Evolutionary conservation across 2,329 filamentous ascomycete species (phyloP).

Genomic region (Hawksworthiomyces lignivorus): DNA sequence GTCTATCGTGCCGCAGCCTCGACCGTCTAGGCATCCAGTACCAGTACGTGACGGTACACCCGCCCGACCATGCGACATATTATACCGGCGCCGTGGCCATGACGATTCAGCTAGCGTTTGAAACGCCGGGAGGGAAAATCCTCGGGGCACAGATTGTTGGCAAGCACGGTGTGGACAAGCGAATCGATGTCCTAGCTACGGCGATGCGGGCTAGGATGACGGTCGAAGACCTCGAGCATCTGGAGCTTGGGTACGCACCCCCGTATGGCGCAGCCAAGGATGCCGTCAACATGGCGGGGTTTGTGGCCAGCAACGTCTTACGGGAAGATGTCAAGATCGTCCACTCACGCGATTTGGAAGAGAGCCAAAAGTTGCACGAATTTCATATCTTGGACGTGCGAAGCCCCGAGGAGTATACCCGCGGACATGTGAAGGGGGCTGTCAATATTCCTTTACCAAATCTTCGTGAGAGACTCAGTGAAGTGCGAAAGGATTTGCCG

Average conservation of each 20-base stretch:
- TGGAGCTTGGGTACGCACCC: slow-evolving; percentile 21
- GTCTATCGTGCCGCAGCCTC: slow-evolving; percentile 14
- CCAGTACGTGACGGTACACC: slow-evolving; percentile 20
- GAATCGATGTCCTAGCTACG: slow-evolving; percentile 19
- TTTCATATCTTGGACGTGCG: slow-evolving; percentile 13
- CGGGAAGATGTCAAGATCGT: slow-evolving; percentile 18
- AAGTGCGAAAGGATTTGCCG: slow-evolving; percentile 6
- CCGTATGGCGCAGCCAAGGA: slow-evolving; percentile 13
- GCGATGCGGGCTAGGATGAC: slow-evolving; percentile 20
- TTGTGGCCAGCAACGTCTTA: slow-evolving; percentile 19
- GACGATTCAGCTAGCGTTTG: slow-evolving; percentile 18
- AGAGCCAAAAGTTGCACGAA: not conserved
- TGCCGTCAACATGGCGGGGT: slow-evolving; percentile 22
- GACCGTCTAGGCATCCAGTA: slow-evolving; percentile 4
- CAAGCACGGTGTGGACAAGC: slow-evolving; percentile 16
- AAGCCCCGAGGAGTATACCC: slow-evolving; percentile 8
- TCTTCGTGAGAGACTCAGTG: slow-evolving; percentile 9
- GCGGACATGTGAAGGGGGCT: slow-evolving; percentile 10
- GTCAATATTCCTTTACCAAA: slow-evolving; percentile 12
- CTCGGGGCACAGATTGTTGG: slow-evolving; percentile 19
- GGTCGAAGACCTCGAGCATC: slow-evolving; percentile 20
- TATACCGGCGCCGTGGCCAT: slow-evolving; percentile 18
- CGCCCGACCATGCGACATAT: slow-evolving; percentile 19
- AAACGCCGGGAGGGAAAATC: slow-evolving; percentile 12
- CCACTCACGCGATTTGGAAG: slow-evolving; percentile 14